Evolutionary conservation across 2,329 filamentous ascomycete species (phyloP).

Genomic region (Celoporthe dispersa): DNA sequence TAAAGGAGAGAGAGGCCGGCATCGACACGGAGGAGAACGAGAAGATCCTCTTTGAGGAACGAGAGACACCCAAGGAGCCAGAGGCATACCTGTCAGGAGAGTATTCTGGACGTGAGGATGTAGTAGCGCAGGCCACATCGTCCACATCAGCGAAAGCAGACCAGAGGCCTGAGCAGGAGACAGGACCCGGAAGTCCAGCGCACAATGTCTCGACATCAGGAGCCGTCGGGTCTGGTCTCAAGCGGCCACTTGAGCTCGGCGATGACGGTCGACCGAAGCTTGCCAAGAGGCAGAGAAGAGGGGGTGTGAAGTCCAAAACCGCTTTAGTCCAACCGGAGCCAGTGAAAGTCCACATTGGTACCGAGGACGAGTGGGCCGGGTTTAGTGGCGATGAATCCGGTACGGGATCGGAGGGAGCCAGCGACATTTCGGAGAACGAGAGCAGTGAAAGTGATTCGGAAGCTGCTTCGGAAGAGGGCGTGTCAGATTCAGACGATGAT

Average conservation of each 20-base stretch:
- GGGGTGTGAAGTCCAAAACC: slow-evolving; percentile 61
- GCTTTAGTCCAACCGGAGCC: slow-evolving; percentile 48
- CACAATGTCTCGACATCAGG: slow-evolving; percentile 6
- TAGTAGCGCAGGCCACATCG: slow-evolving; percentile 5
- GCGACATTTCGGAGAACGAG: slow-evolving; percentile 8
- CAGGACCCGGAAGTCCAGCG: not conserved
- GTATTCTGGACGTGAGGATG: slow-evolving; percentile 37
- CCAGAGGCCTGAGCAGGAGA: not conserved
- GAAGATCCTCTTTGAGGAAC: slow-evolving; percentile 57
- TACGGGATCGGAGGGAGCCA: slow-evolving; percentile 38
- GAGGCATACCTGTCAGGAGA: slow-evolving; percentile 36
- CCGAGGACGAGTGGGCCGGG: slow-evolving; percentile 61
- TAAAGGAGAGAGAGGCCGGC: slow-evolving; percentile 69
- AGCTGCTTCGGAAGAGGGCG: slow-evolving; percentile 31
- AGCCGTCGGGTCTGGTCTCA: slow-evolving; percentile 75
- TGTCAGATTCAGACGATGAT: slow-evolving; percentile 36
- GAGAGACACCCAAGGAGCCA: slow-evolving; percentile 37
- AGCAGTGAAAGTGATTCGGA: slow-evolving; percentile 8
- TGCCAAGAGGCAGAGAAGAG: slow-evolving; percentile 77
- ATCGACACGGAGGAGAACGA: slow-evolving; percentile 58
- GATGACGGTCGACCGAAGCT: slow-evolving; percentile 81
- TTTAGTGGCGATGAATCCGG: slow-evolving; percentile 52
- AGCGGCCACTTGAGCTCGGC: slow-evolving; percentile 81
- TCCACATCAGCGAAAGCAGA: not conserved
- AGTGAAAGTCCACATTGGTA: slow-evolving; percentile 38